These are phyloP conservation scores for Phytophthora brassicae DNA, from an alignment of 352 stramenopile genomes.

Conservation along the genomic window DNA sequence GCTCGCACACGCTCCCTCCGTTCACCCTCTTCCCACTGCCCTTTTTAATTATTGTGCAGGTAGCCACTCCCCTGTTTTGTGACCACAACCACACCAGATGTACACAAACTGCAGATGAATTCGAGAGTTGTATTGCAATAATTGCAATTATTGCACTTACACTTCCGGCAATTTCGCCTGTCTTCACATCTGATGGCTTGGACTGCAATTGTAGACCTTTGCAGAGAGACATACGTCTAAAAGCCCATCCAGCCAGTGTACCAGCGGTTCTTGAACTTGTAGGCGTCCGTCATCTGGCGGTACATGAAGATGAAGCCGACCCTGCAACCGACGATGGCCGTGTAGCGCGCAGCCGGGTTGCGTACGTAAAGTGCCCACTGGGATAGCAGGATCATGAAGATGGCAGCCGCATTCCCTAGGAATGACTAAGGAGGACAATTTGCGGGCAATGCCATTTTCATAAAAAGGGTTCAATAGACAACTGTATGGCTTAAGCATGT, in stretches of 20 bases:
- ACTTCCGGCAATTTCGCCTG: background rate
- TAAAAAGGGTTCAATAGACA: too few species aligned
- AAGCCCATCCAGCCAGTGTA: slow-evolving; percentile 87
- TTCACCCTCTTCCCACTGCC: too few species aligned
- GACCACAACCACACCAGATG: too few species aligned
- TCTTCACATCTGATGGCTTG: background rate
- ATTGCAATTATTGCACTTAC: too few species aligned
- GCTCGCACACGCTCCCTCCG: too few species aligned
- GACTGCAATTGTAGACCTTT: background rate
- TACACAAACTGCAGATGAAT: too few species aligned
- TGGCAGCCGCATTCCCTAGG: slow-evolving; percentile 55
- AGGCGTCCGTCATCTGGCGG: slow-evolving; percentile 78
- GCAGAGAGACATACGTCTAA: slow-evolving; percentile 35
- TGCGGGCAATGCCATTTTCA: too few species aligned
- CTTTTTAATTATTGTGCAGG: too few species aligned
- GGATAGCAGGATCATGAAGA: slow-evolving; percentile 79
- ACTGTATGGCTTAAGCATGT: too few species aligned
- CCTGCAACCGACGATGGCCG: slow-evolving; percentile 59
- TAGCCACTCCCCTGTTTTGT: too few species aligned
- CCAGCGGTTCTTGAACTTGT: slow-evolving; percentile 90
- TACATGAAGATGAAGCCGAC: slow-evolving; percentile 87
- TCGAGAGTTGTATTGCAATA: background rate
- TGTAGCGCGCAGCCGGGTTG: slow-evolving; percentile 53
- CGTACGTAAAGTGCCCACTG: slow-evolving; percentile 83
- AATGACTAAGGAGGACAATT: too few species aligned